Evolutionary conservation across 202 grass and related monocot genomes (phyloP).

Genomic region (Setaria viridis): DNA sequence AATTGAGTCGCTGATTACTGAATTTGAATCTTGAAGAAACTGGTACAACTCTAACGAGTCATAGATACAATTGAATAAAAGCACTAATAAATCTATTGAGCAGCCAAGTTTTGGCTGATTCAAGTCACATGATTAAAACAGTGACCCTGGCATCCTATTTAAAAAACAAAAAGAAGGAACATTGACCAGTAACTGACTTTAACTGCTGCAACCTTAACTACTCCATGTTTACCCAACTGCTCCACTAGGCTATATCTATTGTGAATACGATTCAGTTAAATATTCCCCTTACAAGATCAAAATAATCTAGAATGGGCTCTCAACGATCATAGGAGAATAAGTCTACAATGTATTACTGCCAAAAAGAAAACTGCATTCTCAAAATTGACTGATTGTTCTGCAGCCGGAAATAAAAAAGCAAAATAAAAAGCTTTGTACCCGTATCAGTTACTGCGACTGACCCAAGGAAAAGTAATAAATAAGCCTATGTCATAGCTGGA

Average conservation of each 20-base stretch:
- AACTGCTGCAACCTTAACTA: constrained; percentile 23
- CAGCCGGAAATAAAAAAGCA: not conserved
- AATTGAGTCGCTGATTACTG: not conserved
- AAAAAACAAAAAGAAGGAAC: not conserved
- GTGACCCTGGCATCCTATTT: not conserved
- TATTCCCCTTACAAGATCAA: not conserved
- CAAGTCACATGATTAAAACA: not conserved
- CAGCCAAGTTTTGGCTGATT: not conserved
- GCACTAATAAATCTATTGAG: not conserved
- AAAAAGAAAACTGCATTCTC: not conserved
- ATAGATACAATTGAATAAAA: not conserved
- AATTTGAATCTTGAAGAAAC: constrained; percentile 1
- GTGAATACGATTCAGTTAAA: not conserved
- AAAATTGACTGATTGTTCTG: not conserved
- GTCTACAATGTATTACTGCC: not conserved
- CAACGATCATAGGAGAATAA: not conserved
- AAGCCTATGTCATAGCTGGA: too few species aligned
- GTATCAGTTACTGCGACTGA: not conserved
- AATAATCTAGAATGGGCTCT: not conserved
- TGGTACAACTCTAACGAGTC: not conserved
- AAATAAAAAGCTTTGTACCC: too few species aligned
- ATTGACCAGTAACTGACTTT: not conserved
- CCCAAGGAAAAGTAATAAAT: not conserved
- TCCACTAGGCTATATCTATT: not conserved
- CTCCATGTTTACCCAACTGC: constrained; percentile 5